Percentiles rank a stretch among this genome's conserved stretches.
Evolutionary conservation across 352 stramenopile species (phyloP).

Genomic region (Pythium utonaiense): DNA sequence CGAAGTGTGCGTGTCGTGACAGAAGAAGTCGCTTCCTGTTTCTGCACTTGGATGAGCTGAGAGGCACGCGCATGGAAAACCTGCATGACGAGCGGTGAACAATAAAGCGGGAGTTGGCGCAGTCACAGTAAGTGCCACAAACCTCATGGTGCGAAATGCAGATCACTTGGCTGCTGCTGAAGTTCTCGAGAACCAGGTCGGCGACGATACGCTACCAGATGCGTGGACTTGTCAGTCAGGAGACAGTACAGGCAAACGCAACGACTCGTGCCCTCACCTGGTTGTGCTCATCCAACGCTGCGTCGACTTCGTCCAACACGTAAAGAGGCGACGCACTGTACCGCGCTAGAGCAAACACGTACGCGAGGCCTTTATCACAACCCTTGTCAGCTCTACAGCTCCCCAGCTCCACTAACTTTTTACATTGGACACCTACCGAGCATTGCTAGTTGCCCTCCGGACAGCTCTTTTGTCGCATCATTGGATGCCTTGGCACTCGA

Average conservation of each 20-base stretch:
- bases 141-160: slow-evolving; percentile 45
- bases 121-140: neutral
- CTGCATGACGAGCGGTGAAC: neutral
- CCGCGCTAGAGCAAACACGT: slow-evolving; percentile 36
- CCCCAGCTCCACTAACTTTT: neutral
- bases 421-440: slow-evolving; percentile 20
- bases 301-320: slow-evolving; percentile 42
- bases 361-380: slow-evolving; percentile 29
- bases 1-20: slow-evolving; percentile 10
- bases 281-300: slow-evolving; percentile 39
- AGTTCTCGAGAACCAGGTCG: slow-evolving; percentile 25
- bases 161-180: slow-evolving; percentile 37
- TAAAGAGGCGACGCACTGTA: slow-evolving; percentile 38
- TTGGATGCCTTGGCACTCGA: neutral
- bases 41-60: slow-evolving; percentile 34
- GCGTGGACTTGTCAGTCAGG: too few species aligned
- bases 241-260: too few species aligned
- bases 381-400: neutral
- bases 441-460: slow-evolving; percentile 39
- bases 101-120: neutral
- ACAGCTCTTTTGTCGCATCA: slow-evolving; percentile 25
- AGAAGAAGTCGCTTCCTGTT: slow-evolving; percentile 12
- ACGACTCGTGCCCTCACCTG: slow-evolving; percentile 20
- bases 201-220: slow-evolving; percentile 23
- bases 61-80: slow-evolving; percentile 23